These are phyloP conservation scores for Aspergillus hiratsukae DNA, from an alignment of 2,329 filamentous ascomycete genomes.

Conservation along the genomic window DNA sequence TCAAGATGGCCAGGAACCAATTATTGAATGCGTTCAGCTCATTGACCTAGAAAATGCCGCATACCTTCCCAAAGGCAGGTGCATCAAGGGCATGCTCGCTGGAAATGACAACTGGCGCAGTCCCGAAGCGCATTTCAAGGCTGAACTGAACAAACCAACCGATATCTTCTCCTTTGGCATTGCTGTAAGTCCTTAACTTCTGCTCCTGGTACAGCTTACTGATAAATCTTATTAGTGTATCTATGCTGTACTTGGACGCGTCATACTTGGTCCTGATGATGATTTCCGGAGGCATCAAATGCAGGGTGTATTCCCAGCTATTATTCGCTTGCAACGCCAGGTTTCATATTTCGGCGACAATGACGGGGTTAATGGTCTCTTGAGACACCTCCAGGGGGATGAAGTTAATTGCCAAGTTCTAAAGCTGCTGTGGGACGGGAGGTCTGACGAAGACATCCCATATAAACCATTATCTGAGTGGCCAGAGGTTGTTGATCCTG, in stretches of 20 bases:
- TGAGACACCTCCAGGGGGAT: slow-evolving; percentile 5
- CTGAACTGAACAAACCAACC: slow-evolving; percentile 24
- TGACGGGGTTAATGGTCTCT: neutral
- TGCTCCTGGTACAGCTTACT: neutral
- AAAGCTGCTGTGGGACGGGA: slow-evolving; percentile 30
- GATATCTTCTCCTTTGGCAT: slow-evolving; percentile 33
- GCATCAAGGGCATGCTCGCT: slow-evolving; percentile 22
- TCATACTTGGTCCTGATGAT: slow-evolving; percentile 39
- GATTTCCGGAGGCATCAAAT: slow-evolving; percentile 32
- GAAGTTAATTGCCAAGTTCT: slow-evolving; percentile 28
- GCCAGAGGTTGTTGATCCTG: slow-evolving; percentile 21
- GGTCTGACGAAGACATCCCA: slow-evolving; percentile 24
- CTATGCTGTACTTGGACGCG: slow-evolving; percentile 41
- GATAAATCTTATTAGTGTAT: slow-evolving; percentile 34
- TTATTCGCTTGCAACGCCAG: slow-evolving; percentile 43
- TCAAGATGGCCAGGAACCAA: slow-evolving; percentile 9
- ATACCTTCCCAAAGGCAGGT: slow-evolving; percentile 28
- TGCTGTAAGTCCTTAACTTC: slow-evolving; percentile 17
- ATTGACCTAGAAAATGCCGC: slow-evolving; percentile 32
- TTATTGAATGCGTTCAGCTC: slow-evolving; percentile 22
- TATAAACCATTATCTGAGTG: slow-evolving; percentile 32
- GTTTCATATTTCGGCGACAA: slow-evolving; percentile 45
- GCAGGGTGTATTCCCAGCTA: slow-evolving; percentile 26
- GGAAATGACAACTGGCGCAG: slow-evolving; percentile 34
- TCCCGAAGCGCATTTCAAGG: slow-evolving; percentile 28